These are phyloP conservation scores for Dothideomycetes sp. DNA, from an alignment of 2,329 filamentous ascomycete genomes.

Conservation along the genomic window DNA sequence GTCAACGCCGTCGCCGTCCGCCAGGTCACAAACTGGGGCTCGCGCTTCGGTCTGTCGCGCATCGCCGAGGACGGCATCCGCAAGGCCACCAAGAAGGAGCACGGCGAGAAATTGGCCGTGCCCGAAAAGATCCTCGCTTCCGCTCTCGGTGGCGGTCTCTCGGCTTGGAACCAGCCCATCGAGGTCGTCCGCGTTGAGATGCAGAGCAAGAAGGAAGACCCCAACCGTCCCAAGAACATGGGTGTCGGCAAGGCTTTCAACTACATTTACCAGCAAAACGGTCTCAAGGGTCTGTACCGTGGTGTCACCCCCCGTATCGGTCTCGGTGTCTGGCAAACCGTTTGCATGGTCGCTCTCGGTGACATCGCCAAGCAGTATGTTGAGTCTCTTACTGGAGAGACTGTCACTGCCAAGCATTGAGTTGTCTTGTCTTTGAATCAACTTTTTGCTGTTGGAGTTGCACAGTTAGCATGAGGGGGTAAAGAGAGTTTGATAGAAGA, in stretches of 20 bases:
- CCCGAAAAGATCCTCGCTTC: slow-evolving; percentile 84
- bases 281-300: slow-evolving; percentile 85
- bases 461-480: too few species aligned
- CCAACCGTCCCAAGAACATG: slow-evolving; percentile 98
- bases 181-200: slow-evolving; percentile 99
- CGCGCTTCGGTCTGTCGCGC: slow-evolving; percentile 85
- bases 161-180: slow-evolving; percentile 98
- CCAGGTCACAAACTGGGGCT: slow-evolving; percentile 99
- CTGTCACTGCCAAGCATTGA: slow-evolving; percentile 55
- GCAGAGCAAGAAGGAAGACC: slow-evolving; percentile 98
- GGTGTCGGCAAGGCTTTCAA: slow-evolving; percentile 72
- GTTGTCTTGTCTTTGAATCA: neutral
- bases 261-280: slow-evolving; percentile 89
- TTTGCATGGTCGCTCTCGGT: slow-evolving; percentile 98
- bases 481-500: too few species aligned
- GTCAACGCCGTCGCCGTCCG: slow-evolving; percentile 98
- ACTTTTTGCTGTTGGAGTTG: neutral
- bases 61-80: slow-evolving; percentile 86
- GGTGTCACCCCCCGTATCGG: slow-evolving; percentile 91
- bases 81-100: slow-evolving; percentile 64
- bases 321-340: slow-evolving; percentile 95
- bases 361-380: slow-evolving; percentile 64
- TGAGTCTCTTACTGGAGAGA: slow-evolving; percentile 55
- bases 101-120: slow-evolving; percentile 66
- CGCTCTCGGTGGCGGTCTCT: slow-evolving; percentile 82